Conservation (phyloP, 2,329 filamentous ascomycete genomes). For the Fusarium bactridioides region DNA sequence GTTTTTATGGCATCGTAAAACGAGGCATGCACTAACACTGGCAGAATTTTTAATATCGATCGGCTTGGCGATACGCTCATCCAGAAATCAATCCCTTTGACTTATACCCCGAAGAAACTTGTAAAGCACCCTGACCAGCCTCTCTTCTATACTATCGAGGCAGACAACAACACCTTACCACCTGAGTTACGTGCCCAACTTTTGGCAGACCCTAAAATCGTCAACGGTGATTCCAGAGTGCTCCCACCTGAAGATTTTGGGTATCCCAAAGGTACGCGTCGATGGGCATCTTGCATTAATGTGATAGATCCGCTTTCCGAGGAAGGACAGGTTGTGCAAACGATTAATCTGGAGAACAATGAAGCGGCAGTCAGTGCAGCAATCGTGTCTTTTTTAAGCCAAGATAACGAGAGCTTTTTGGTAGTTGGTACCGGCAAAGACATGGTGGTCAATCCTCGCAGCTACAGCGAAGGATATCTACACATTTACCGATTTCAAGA, state of each 20-base stretch:
- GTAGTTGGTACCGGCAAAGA: conserved; percentile 95
- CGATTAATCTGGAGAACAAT: conserved; percentile 85
- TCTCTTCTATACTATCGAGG: conserved; percentile 92
- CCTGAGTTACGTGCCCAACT: conserved; percentile 79
- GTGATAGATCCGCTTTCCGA: conserved; percentile 83
- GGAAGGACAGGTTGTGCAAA: conserved; percentile 75
- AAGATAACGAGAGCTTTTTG: conserved; percentile 90
- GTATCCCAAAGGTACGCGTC: conserved; percentile 80
- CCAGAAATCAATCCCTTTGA: conserved; percentile 84
- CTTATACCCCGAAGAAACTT: conserved; percentile 89
- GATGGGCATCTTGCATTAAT: conserved; percentile 96
- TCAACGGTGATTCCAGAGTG: conserved; percentile 75
- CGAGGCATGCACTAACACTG: conserved; percentile 44
- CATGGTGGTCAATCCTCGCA: conserved; percentile 79
- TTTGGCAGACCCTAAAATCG: conserved; percentile 72
- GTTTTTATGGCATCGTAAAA: conserved; percentile 13
- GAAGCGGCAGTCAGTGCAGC: conserved; percentile 90
- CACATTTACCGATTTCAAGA: conserved; percentile 92
- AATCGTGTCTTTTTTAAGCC: conserved; percentile 84
- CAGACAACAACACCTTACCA: conserved; percentile 90
- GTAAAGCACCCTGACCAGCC: conserved; percentile 87
- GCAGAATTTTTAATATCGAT: conserved; percentile 88
- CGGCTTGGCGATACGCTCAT: conserved; percentile 85
- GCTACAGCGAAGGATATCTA: conserved; percentile 81
- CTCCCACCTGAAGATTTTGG: conserved; percentile 86